Evolutionary conservation across 2,329 filamentous ascomycete genomes (phyloP).

Genomic region (Coniochaeta sp.): DNA sequence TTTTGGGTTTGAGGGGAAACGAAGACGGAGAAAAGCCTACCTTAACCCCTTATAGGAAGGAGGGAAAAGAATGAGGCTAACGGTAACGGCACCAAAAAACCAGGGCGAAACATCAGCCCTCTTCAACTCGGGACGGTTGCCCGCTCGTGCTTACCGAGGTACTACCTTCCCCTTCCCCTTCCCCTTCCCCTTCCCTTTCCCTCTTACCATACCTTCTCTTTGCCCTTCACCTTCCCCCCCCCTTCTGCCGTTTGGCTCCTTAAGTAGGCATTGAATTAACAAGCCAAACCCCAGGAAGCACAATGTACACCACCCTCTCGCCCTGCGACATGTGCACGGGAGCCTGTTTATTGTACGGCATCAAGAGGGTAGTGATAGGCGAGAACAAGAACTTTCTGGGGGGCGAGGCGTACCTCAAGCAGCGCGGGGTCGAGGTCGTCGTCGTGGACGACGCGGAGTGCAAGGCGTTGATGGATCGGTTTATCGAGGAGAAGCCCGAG

Average conservation of each 20-base stretch:
- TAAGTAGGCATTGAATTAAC: too few relatives aligned
- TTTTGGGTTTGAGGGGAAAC: too few relatives aligned
- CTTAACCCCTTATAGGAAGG: too few relatives aligned
- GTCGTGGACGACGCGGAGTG: conserved; percentile 61
- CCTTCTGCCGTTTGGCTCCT: too few relatives aligned
- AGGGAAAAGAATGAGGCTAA: background rate
- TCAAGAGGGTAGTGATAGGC: conserved; percentile 67
- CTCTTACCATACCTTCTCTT: too few relatives aligned
- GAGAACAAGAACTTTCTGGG: conserved; percentile 72
- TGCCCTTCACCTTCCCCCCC: too few relatives aligned
- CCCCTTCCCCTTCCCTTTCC: background rate
- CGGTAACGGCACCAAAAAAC: too few relatives aligned
- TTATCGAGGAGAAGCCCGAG: conserved; percentile 65
- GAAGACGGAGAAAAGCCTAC: too few relatives aligned
- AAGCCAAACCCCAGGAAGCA: conserved; percentile 51
- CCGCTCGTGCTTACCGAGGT: conserved; percentile 54
- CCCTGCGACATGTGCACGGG: conserved; percentile 79
- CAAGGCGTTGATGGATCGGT: conserved; percentile 61
- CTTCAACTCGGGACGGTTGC: conserved; percentile 65
- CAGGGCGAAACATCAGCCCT: conserved; percentile 73
- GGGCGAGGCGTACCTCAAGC: conserved; percentile 62
- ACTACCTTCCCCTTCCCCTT: background rate
- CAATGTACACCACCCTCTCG: conserved; percentile 78
- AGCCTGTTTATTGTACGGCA: conserved; percentile 68
- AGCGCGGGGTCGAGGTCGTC: conserved; percentile 65